These are phyloP conservation scores for Nakazawaea holstii DNA, from an alignment of 805 yeast genomes.

Conservation along the genomic window DNA sequence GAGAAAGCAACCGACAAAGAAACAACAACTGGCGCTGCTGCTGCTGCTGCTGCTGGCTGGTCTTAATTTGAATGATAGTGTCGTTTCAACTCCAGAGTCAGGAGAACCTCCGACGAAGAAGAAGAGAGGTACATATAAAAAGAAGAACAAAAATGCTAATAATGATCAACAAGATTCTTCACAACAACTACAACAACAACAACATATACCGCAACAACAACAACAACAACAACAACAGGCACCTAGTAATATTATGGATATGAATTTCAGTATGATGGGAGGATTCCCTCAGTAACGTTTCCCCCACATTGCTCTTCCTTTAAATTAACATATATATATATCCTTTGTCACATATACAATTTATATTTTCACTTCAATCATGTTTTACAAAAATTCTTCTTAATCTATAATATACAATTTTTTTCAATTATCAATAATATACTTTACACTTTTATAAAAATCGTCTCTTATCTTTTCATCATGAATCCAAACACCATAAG, in stretches of 20 bases:
- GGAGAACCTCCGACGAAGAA: conserved; percentile 10
- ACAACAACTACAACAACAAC: conserved; percentile 15
- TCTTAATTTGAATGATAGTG: conserved; percentile 4
- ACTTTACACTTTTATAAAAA: conserved; percentile 40
- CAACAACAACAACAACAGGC: conserved; percentile 15
- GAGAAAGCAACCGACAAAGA: conserved; percentile 11
- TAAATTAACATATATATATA: background rate
- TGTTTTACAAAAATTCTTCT: background rate
- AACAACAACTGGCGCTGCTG: conserved; percentile 10
- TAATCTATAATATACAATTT: background rate
- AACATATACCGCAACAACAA: conserved; percentile 12
- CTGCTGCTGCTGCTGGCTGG: conserved; percentile 2
- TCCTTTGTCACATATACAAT: background rate
- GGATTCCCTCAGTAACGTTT: conserved; percentile 1
- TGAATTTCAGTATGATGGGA: conserved; percentile 9
- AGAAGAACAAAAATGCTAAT: conserved; percentile 8
- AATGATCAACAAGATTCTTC: background rate
- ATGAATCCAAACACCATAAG: conserved; percentile 76
- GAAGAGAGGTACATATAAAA: conserved; percentile 13
- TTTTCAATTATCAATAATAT: background rate
- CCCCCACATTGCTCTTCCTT: background rate
- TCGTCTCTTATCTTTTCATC: conserved; percentile 61
- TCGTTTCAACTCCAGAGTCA: conserved; percentile 7
- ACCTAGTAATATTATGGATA: conserved; percentile 8
- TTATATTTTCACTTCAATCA: background rate